Percentiles rank a stretch among this genome's conserved stretches.
Evolutionary conservation across 2,329 filamentous ascomycete genomes (phyloP).

Genomic region (Colletotrichum navitas): DNA sequence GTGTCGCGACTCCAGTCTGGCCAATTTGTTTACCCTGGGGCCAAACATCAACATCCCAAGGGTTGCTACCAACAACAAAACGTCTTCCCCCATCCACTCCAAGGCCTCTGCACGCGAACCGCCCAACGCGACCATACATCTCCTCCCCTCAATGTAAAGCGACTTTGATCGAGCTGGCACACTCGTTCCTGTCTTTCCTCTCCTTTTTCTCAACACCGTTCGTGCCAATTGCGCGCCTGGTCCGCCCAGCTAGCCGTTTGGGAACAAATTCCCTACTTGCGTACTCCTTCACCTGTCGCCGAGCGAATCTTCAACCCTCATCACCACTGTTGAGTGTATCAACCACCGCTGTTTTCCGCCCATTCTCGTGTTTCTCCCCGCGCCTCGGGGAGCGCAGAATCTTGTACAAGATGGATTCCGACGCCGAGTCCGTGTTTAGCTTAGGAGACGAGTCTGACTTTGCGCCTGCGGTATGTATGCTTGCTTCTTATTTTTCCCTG

Average conservation of each 20-base stretch:
- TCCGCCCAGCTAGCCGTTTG: conserved; percentile 37
- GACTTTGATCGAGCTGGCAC: conserved; percentile 36
- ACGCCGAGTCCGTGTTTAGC: conserved; percentile 62
- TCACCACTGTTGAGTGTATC: conserved; percentile 11
- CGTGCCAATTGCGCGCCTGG: conserved; percentile 40
- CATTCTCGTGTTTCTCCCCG: conserved; percentile 26
- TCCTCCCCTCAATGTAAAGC: conserved; percentile 37
- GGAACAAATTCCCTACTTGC: conserved; percentile 15
- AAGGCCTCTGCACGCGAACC: conserved; percentile 21
- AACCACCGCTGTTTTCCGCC: conserved; percentile 26
- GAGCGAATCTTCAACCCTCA: conserved; percentile 9
- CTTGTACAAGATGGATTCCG: conserved; percentile 64
- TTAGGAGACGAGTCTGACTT: conserved; percentile 57
- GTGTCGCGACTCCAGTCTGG: conserved; percentile 30
- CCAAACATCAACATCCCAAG: conserved; percentile 42
- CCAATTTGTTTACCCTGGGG: conserved; percentile 37
- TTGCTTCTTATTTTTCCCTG: conserved; percentile 14
- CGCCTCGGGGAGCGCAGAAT: conserved; percentile 30
- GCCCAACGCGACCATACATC: conserved; percentile 16
- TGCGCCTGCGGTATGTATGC: conserved; percentile 57
- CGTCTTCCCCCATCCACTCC: conserved; percentile 10
- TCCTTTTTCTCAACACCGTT: conserved; percentile 24
- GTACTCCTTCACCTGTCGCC: conserved; percentile 10
- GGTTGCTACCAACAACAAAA: conserved; percentile 44
- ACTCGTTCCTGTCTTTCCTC: conserved; percentile 30